phyloP scores from a whole-genome alignment of 768 basidiomycete species.

The Amanita molliuscula region DNA sequence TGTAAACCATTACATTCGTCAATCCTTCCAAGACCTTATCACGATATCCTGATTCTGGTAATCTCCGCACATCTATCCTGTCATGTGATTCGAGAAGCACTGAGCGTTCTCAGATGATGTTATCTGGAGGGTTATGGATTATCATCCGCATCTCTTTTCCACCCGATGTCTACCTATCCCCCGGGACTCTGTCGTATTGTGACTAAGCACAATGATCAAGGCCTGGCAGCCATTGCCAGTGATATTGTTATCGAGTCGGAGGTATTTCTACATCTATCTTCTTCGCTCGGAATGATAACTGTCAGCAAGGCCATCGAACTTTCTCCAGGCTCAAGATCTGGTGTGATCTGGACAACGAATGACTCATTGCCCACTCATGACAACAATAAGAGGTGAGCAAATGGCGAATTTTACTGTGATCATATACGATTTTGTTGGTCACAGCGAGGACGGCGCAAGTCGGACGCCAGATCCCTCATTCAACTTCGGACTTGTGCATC shows the following conservation, averaged over 20 bases:
- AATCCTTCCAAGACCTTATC: too few species aligned
- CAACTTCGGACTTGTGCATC: slow-evolving; percentile 33
- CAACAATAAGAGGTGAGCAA: slow-evolving; percentile 34
- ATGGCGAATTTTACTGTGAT: neutral
- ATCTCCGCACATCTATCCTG: neutral
- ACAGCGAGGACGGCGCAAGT: slow-evolving; percentile 41
- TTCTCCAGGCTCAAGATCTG: slow-evolving; percentile 25
- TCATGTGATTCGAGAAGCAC: neutral
- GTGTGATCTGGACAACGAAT: slow-evolving; percentile 38
- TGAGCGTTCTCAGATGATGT: neutral
- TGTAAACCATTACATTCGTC: slow-evolving; percentile 2
- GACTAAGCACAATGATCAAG: slow-evolving; percentile 34
- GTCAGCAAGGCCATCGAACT: slow-evolving; percentile 20
- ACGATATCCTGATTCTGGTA: too few species aligned
- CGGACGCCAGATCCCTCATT: slow-evolving; percentile 26
- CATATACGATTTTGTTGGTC: neutral
- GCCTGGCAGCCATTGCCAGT: slow-evolving; percentile 28
- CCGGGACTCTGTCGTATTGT: slow-evolving; percentile 40
- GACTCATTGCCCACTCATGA: slow-evolving; percentile 42
- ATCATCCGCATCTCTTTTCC: neutral
- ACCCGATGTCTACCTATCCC: slow-evolving; percentile 12
- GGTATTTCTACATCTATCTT: slow-evolving; percentile 12
- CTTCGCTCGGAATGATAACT: neutral
- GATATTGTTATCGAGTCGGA: slow-evolving; percentile 21
- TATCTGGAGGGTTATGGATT: neutral